Evolutionary conservation across 2,329 filamentous ascomycete species (phyloP), one percentile per base, ranked within the genome.

Genomic region (Clonostachys sp.): DNA sequence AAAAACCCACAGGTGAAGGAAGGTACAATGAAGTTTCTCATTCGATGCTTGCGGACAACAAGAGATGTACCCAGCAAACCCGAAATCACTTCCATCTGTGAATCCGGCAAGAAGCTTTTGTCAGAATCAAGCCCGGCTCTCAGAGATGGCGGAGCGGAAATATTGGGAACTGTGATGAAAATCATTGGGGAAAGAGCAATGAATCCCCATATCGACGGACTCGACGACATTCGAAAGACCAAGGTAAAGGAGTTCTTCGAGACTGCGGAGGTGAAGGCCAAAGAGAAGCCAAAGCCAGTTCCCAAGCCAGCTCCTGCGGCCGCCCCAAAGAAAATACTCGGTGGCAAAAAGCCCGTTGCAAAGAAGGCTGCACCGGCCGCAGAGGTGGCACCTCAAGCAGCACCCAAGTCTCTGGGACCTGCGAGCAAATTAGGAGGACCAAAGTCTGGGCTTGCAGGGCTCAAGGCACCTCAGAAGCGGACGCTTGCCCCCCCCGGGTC

Each of bases 1-100:
- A 99, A 99, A 70, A 99, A 99, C 62, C 94, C 94, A 1, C 91
- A 96, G 61, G 89, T 99, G 53, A 99, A 99, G 69, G 89, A 96
- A 57, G 91, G 95, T 51, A 95, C 90, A 0, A 86, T 95, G 70
- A 90, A 89, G 53, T 97, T 99, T 59, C 74, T 99, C n/a, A 86
- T 95, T 44, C 82, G 94, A 53, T 92, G 87, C 61, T 74, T 99
- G 42, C 86, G 87, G 55, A 90, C 83, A 0, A 96, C 92, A 0
- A 80, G 85, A 55, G 86, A 89, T 16, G 89, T 94, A 4, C 95
- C 95, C 3, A 79, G 81, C 53, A 94, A 95, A 55, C 76, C 86
- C 33, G 92, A 99, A 65, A 86, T 91, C 46, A 86, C 86, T 49
- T 79, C 81, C 8, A 90, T 97, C 46, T 89, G 91, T n/a, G 94